Evolutionary conservation across 352 stramenopile genomes (phyloP).

Genomic region (Phytophthora tentaculata): DNA sequence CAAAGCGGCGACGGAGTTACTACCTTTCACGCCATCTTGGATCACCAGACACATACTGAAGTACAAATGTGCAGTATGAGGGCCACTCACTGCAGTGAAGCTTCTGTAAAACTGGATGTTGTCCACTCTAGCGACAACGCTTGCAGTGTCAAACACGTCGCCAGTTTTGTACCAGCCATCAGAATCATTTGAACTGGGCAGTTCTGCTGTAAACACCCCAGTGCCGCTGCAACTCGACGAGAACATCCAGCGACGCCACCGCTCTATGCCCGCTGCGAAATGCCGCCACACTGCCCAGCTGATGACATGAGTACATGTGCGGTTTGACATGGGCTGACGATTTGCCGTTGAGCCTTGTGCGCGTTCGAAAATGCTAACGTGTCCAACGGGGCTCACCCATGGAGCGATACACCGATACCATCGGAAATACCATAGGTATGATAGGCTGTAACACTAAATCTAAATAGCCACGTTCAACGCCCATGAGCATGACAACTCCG

Average conservation of each 20-base stretch:
- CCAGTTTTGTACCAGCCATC: constrained; percentile 5
- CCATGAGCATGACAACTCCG: too few relatives aligned
- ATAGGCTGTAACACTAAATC: background rate
- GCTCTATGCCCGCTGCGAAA: constrained; percentile 18
- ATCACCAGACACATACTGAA: constrained; percentile 8
- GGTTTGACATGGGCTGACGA: constrained; percentile 30
- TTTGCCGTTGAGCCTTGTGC: constrained; percentile 3
- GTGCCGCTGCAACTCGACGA: constrained; percentile 30
- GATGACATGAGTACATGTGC: background rate
- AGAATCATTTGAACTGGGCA: constrained; percentile 11
- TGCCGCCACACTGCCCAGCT: background rate
- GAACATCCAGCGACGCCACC: constrained; percentile 32
- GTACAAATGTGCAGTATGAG: too few relatives aligned
- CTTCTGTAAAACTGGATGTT: too few relatives aligned
- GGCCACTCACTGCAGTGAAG: too few relatives aligned
- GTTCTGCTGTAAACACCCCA: constrained; percentile 8
- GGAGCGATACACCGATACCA: background rate
- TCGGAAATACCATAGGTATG: too few relatives aligned
- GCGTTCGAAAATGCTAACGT: background rate
- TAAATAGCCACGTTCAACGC: background rate
- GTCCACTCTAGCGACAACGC: background rate
- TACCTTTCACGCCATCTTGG: constrained; percentile 1
- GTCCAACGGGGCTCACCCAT: background rate
- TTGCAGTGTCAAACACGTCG: constrained; percentile 23
- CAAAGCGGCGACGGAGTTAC: background rate